Conservation (phyloP, 2,329 filamentous ascomycete genomes). For the Huntiella abstrusa region DNA sequence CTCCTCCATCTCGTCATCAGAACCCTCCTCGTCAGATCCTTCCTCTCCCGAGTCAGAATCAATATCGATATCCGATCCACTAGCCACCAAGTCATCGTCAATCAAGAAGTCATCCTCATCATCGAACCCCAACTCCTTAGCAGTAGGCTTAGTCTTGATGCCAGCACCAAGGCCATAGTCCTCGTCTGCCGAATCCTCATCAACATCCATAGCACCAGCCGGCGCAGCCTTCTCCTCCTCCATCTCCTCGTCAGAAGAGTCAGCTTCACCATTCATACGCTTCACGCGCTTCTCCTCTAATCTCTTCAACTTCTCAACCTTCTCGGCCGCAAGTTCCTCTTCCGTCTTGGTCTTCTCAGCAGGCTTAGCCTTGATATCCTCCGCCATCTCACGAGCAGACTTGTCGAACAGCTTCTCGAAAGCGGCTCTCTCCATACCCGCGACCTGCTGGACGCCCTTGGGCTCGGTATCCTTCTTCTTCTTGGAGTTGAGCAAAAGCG, state of each 20-base stretch:
- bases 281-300: conserved; percentile 66
- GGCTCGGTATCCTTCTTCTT: conserved; percentile 7
- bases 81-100: conserved; percentile 75
- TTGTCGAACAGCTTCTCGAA: conserved; percentile 80
- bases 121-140: conserved; percentile 53
- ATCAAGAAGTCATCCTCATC: conserved; percentile 90
- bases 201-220: background rate
- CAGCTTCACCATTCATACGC: conserved; percentile 74
- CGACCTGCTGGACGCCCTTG: conserved; percentile 17
- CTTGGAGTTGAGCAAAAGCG: conserved; percentile 36
- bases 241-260: conserved; percentile 40
- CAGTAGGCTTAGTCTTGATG: conserved; percentile 36
- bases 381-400: conserved; percentile 60
- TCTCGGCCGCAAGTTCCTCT: conserved; percentile 64
- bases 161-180: conserved; percentile 42
- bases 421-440: conserved; percentile 42
- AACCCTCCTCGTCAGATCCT: conserved; percentile 19
- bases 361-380: conserved; percentile 70
- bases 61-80: conserved; percentile 51
- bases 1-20: conserved; percentile 19
- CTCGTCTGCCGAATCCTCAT: conserved; percentile 23
- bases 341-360: conserved; percentile 80
- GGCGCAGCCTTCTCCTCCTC: conserved; percentile 6
- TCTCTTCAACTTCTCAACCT: conserved; percentile 56
- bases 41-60: conserved; percentile 27